phyloP scores from a whole-genome alignment of 75 land plant species.

The Pinus albicaulis region DNA sequence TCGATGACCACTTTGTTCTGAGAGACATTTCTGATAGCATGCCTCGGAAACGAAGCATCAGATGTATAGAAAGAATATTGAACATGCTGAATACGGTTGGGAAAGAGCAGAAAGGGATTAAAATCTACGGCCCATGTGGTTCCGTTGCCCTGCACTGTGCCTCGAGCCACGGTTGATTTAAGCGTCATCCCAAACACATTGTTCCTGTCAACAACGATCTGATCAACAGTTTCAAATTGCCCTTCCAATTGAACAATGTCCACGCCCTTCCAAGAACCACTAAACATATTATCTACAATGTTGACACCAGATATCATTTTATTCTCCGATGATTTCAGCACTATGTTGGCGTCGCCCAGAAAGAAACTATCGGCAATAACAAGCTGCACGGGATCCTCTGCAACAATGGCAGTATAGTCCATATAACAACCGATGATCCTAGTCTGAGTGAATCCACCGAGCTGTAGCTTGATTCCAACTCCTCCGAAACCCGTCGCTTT shows the following conservation, averaged over 20 bases:
- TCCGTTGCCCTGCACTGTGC: slow-evolving; percentile 35
- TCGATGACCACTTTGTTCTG: slow-evolving; percentile 47
- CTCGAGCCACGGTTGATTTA: slow-evolving; percentile 61
- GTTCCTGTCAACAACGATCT: slow-evolving; percentile 68
- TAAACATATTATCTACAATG: slow-evolving; percentile 70
- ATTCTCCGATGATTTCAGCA: slow-evolving; percentile 42
- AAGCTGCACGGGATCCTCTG: slow-evolving; percentile 83
- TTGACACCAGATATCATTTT: slow-evolving; percentile 33
- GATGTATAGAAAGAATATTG: slow-evolving; percentile 54
- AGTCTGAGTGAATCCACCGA: slow-evolving; percentile 69
- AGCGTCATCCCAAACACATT: slow-evolving; percentile 62
- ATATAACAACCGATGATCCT: slow-evolving; percentile 70
- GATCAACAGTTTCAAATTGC: slow-evolving; percentile 40
- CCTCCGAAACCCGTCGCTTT: slow-evolving; percentile 86
- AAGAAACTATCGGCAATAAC: slow-evolving; percentile 65
- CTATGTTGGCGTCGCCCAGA: slow-evolving; percentile 64
- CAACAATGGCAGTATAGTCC: slow-evolving; percentile 77
- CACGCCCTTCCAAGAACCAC: slow-evolving; percentile 32
- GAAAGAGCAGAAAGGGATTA: slow-evolving; percentile 51
- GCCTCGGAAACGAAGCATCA: slow-evolving; percentile 28
- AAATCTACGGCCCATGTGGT: slow-evolving; percentile 64
- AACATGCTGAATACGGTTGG: slow-evolving; percentile 53
- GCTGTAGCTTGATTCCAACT: slow-evolving; percentile 53
- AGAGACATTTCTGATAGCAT: slow-evolving; percentile 40
- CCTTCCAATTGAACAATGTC: slow-evolving; percentile 57